Percentiles rank a stretch among this genome's conserved stretches.
These are phyloP conservation scores for Passiflora organensis DNA, from an alignment of 345 rosid genomes.

Conservation along the genomic window DNA sequence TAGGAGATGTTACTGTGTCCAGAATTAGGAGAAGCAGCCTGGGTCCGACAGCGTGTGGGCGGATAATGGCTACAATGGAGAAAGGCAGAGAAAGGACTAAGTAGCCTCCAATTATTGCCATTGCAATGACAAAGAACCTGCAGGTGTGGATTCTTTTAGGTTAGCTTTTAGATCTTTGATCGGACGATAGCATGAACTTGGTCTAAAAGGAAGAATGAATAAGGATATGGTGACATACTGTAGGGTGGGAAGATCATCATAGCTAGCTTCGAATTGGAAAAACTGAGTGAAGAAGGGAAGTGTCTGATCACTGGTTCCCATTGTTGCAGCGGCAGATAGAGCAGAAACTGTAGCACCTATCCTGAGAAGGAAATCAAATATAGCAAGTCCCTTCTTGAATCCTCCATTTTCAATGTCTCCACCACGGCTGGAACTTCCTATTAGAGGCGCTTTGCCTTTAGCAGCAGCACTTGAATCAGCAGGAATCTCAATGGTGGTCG, in stretches of 20 bases:
- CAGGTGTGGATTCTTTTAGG: neutral
- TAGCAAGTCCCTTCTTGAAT: conserved; percentile 52
- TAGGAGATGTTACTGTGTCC: conserved; percentile 46
- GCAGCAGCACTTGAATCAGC: conserved; percentile 16
- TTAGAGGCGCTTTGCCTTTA: conserved; percentile 20
- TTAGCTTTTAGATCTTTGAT: neutral
- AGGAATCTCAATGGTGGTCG: conserved; percentile 7
- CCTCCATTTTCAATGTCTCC: conserved; percentile 22
- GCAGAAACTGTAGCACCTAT: conserved; percentile 44
- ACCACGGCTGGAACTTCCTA: neutral
- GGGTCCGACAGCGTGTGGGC: conserved; percentile 62
- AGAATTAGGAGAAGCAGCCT: conserved; percentile 50
- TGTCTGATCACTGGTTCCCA: conserved; percentile 62
- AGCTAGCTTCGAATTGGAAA: conserved; percentile 77
- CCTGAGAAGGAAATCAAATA: conserved; percentile 69
- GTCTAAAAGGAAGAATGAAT: neutral
- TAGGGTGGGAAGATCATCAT: conserved; percentile 68
- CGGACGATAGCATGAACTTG: no score
- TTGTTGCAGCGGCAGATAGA: conserved; percentile 50
- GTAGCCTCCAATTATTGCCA: conserved; percentile 56
- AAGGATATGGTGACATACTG: conserved; percentile 31
- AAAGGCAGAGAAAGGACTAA: conserved; percentile 77
- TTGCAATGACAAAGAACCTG: conserved; percentile 74
- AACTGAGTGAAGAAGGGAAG: conserved; percentile 92
- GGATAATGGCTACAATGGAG: conserved; percentile 63